Base-by-base conservation (phyloP, 2,329 filamentous ascomycete species). In the Apiospora malaysiana region DNA sequence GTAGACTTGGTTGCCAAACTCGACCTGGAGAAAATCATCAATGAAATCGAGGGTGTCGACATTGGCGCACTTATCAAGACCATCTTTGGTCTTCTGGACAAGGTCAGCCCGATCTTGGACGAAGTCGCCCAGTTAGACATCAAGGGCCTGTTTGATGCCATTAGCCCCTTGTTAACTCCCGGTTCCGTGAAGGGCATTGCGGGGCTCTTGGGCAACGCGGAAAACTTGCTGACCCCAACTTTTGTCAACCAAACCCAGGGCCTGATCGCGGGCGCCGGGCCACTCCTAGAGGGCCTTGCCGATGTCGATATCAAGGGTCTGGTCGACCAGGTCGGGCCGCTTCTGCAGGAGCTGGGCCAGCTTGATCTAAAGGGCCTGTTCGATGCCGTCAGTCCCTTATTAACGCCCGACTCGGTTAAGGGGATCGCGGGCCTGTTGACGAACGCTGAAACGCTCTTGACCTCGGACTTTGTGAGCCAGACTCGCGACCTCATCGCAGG, bases 131-230 rank as follows among this genome's bases (percentile, higher is more conserved):
- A 72, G 59, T 73, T 83, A 8, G 76, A 83, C 70, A 73, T 83
- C 2, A 77, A 79, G 69, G 78, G 75, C 9, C 76, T 83, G 6
- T 65, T 83, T 21, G 75, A 76, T 14, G 77, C 78, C 0, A 71
- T 82, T 3, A 73, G 75, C 7, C 79, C 81, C 14, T 72, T 83
- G 7, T 75, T 76, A 1, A 73, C 77, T 21, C 65, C 73, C 0
- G 73, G 78, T 40, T 79, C 81, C 10, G 77, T 83, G 46, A 75
- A 78, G 47, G 79, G 78, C 56, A 77, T 83, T 21, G 66, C 80
- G 7, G 73, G 66, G 32, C 69, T 81, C 1, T 66, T 81, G 25
- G 66, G 68, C 0, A 77, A 79, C 7, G 77, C 77, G 0, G 74
- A 76, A 46, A 67, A 71, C 2, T 72, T 71, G 2, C 65, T 78